Evolutionary conservation across 352 stramenopile genomes (phyloP).

Genomic region (Pythium apleroticum): DNA sequence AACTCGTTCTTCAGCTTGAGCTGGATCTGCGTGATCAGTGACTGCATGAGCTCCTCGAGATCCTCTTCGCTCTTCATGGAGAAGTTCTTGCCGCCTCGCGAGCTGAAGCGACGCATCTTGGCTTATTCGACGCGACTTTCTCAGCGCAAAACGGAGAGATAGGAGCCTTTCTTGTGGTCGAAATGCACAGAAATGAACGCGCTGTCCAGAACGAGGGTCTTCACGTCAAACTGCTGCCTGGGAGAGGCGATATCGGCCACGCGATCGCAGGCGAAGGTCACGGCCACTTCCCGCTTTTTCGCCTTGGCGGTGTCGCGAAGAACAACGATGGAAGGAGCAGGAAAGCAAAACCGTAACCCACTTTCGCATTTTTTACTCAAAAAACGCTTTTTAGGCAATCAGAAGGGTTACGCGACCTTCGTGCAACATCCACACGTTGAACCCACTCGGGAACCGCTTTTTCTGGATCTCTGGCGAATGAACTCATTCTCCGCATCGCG

Average conservation of each 20-base stretch:
- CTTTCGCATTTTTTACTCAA: not conserved
- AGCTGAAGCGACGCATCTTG: conserved; percentile 28
- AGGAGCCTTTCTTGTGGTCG: not conserved
- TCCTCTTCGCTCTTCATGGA: conserved; percentile 82
- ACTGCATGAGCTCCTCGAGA: conserved; percentile 84
- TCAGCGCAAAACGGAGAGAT: not conserved
- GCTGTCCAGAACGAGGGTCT: not conserved
- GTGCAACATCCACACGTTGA: not conserved
- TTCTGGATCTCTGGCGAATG: conserved; percentile 2
- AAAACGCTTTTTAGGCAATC: not conserved
- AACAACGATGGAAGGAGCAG: conserved; percentile 13
- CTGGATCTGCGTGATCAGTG: conserved; percentile 82
- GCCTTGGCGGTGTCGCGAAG: conserved; percentile 1
- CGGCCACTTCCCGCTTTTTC: conserved; percentile 2
- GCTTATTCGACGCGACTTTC: not conserved
- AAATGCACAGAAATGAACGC: not conserved
- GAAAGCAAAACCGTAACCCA: conserved; percentile 1
- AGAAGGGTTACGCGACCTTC: not conserved
- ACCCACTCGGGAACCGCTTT: not conserved
- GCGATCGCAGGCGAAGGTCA: conserved; percentile 5
- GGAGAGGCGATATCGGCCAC: conserved; percentile 1
- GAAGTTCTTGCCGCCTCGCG: conserved; percentile 58
- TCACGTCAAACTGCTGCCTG: not conserved
- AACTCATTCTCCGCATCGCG: not conserved
- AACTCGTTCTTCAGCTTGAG: conserved; percentile 85